Evolutionary conservation across 139 green algal species (phyloP).

Genomic region (Trebouxia sp.): DNA sequence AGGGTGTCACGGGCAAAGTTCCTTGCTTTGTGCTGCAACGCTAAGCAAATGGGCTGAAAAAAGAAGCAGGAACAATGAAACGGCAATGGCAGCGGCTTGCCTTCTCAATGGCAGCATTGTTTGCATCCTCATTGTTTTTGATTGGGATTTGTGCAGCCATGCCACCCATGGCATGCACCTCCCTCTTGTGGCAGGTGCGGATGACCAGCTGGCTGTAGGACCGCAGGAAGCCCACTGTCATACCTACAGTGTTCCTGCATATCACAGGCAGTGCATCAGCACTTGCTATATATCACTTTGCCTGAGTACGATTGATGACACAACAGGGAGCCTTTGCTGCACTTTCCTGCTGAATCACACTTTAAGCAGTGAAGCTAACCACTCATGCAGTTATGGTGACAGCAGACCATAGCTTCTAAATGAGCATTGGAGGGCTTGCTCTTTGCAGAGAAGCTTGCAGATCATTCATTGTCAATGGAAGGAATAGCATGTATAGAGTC

Average conservation of each 20-base stretch:
- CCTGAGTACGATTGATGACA: no score
- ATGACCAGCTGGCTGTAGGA: slow-evolving; percentile 87
- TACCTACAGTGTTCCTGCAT: slow-evolving; percentile 57
- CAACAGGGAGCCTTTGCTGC: no score
- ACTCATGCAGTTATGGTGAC: no score
- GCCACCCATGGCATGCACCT: slow-evolving; percentile 90
- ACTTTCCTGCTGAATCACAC: no score
- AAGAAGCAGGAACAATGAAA: not conserved
- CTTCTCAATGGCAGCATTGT: slow-evolving; percentile 74
- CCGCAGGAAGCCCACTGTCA: slow-evolving; percentile 84
- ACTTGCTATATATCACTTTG: no score
- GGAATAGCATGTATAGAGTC: no score
- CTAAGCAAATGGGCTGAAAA: not conserved
- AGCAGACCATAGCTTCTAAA: no score
- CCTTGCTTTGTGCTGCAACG: not conserved
- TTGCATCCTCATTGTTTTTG: slow-evolving; percentile 78
- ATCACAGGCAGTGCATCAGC: slow-evolving; percentile 28
- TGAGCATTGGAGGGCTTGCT: no score
- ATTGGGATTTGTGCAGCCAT: slow-evolving; percentile 92
- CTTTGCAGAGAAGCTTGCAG: no score
- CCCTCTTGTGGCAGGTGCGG: slow-evolving; percentile 83
- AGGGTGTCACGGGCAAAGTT: not conserved
- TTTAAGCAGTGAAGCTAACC: no score
- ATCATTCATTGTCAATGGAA: no score
- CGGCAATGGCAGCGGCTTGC: slow-evolving; percentile 26